Evolutionary conservation across 1,284 basidiomycete genomes (phyloP).

Genomic region (Leccinum angustisporum): DNA sequence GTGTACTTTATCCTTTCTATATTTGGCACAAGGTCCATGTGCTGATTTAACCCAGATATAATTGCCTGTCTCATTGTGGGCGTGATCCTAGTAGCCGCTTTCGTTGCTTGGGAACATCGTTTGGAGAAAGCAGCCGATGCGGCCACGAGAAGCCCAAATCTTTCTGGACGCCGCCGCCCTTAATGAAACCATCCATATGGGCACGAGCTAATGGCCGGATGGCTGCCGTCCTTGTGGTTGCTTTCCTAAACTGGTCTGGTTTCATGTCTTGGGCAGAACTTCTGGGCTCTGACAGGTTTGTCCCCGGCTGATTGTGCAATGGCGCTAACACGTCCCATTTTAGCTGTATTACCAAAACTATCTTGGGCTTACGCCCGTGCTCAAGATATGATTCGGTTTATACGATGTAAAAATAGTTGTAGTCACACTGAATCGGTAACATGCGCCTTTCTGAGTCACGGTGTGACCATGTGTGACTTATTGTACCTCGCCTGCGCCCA

Average conservation of each 20-base stretch:
- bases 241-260: constrained; percentile 64
- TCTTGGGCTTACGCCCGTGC: constrained; percentile 51
- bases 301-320: not conserved
- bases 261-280: constrained; percentile 47
- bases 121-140: constrained; percentile 41
- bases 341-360: constrained; percentile 73
- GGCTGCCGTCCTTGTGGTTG: constrained; percentile 56
- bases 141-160: constrained; percentile 21
- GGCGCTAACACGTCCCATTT: constrained; percentile 8
- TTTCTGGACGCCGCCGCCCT: constrained; percentile 52
- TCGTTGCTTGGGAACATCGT: constrained; percentile 62
- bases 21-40: constrained; percentile 1
- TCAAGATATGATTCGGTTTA: constrained; percentile 69
- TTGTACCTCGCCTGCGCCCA: not conserved
- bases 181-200: constrained; percentile 66
- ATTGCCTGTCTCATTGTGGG: constrained; percentile 58
- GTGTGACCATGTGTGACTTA: too few species aligned
- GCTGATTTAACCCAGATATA: constrained; percentile 38
- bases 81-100: constrained; percentile 50
- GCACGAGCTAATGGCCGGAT: constrained; percentile 55
- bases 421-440: too few species aligned
- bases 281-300: constrained; percentile 49
- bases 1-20: constrained; percentile 28
- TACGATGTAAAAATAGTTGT: constrained; percentile 38
- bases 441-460: too few species aligned